Evolutionary conservation across 768 basidiomycete species (phyloP), one percentile per base, ranked within the genome.

Genomic region (Boletellus sp.): DNA sequence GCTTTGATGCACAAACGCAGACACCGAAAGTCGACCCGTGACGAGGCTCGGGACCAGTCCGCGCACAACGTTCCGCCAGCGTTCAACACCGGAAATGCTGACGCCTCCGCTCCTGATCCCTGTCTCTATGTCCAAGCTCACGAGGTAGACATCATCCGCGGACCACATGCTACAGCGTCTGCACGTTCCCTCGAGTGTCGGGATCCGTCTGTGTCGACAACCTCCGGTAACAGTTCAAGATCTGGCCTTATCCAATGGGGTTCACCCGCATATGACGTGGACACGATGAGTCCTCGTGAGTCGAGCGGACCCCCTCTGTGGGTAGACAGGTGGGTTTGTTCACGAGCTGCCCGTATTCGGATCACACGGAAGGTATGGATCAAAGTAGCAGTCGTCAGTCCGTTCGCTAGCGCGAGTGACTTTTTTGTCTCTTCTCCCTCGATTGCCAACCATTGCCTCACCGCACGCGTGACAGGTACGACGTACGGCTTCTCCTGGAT

Each of bases 321-420:
- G 88, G 79, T 89, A 47, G 90, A 94, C 74, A 84, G 90, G 90
- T 93, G 82, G 64, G 86, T 78, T 54, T 65, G 57, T 68, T 51
- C 54, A 51, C 56, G 46, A 56, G 48, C 19, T 53, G 22, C 46
- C 44, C 47, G 42, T 28, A 19, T 53, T 38, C 50, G 43, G 28
- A 52, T 31, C 37, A 43, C 42, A 59, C 44, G 37, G 41, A 52
- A 56, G 40, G 47, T 51, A 54, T 43, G 48, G 50, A 48, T 36
- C 45, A 42, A 41, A 31, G 44, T 53, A 22, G 52, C 36, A 40
- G 20, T 24, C 26, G 45, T 35, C 44, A 23, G 39, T 48, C 45
- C 36, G 45, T 41, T 39, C n/a, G 17, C 31, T 38, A 16, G 35
- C 37, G 17, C 41, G 43, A 56, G 45, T 50, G 43, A 52, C 22